A percentile compares a stretch with the other conserved stretches of the same genome.
Conservation (phyloP, 352 stramenopile species). For the Pythium oligandrum region DNA sequence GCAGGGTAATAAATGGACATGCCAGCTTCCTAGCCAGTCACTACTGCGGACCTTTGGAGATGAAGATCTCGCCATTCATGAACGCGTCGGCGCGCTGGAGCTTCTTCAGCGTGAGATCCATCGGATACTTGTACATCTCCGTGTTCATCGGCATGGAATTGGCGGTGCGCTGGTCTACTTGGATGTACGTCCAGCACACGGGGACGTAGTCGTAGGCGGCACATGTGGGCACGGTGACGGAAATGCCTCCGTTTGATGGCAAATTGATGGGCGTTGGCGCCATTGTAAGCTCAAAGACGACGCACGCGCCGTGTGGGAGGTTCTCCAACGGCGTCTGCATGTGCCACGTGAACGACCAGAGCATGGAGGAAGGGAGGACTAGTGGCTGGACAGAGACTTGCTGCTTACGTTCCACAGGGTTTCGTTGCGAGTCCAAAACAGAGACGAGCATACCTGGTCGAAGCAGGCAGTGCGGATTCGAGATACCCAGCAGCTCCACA, state of each 20-base stretch:
- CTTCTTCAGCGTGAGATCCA: conserved; percentile 73
- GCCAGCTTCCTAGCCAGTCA: background rate
- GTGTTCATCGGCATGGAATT: conserved; percentile 60
- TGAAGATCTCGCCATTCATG: conserved; percentile 64
- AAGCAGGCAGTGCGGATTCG: conserved; percentile 41
- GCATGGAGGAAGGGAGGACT: conserved; percentile 41
- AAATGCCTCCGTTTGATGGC: conserved; percentile 11
- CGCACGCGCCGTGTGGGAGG: conserved; percentile 63
- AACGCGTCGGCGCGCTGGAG: conserved; percentile 72
- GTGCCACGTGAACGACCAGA: conserved; percentile 90
- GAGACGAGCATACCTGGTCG: conserved; percentile 68
- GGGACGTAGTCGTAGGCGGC: conserved; percentile 43
- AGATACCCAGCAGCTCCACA: conserved; percentile 63
- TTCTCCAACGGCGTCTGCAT: conserved; percentile 93
- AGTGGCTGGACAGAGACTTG: conserved; percentile 69
- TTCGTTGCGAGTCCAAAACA: conserved; percentile 55
- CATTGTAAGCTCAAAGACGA: conserved; percentile 65
- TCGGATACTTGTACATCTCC: conserved; percentile 83
- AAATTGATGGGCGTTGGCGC: conserved; percentile 24
- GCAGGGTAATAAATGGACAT: too few relatives aligned
- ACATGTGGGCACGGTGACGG: conserved; percentile 19
- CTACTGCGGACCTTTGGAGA: conserved; percentile 48
- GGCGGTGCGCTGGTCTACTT: conserved; percentile 74
- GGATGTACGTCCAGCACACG: conserved; percentile 82
- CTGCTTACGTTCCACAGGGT: conserved; percentile 74